Percentiles rank a stretch among this genome's conserved stretches.
Conservation (phyloP, 495 filamentous ascomycete species). For the Emericellopsis terricola region DNA sequence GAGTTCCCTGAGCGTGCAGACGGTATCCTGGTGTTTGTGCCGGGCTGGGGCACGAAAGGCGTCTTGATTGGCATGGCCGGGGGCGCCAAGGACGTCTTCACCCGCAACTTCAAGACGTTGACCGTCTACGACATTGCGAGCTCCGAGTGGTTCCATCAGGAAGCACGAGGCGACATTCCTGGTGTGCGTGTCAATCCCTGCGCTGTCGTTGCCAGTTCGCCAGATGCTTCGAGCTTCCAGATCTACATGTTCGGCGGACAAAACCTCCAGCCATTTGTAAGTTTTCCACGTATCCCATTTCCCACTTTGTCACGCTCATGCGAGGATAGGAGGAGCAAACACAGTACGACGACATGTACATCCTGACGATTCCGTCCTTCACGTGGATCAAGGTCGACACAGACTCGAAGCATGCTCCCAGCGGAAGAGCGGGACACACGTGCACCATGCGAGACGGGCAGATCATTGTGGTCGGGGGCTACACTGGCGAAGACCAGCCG, state of each 20-base stretch:
- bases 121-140: constrained; percentile 61
- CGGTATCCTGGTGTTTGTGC: constrained; percentile 50
- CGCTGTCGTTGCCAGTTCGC: constrained; percentile 49
- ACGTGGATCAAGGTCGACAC: constrained; percentile 52
- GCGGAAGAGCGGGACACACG: constrained; percentile 48
- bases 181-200: constrained; percentile 56
- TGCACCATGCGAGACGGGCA: constrained; percentile 53
- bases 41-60: constrained; percentile 50
- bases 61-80: constrained; percentile 54
- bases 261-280: constrained; percentile 39
- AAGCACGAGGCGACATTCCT: constrained; percentile 43
- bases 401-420: constrained; percentile 30
- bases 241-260: constrained; percentile 65
- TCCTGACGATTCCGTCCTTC: constrained; percentile 55
- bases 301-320: too few species aligned
- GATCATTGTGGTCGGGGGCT: constrained; percentile 56
- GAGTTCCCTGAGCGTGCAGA: constrained; percentile 55
- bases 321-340: constrained; percentile 30
- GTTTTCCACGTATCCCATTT: neutral
- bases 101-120: constrained; percentile 50
- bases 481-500: constrained; percentile 36
- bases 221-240: constrained; percentile 53
- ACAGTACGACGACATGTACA: constrained; percentile 62
- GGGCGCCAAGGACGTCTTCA: constrained; percentile 40
- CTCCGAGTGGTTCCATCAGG: constrained; percentile 64